Evolutionary conservation across 805 yeast species (phyloP).

Genomic region (Metschnikowia cubensis): DNA sequence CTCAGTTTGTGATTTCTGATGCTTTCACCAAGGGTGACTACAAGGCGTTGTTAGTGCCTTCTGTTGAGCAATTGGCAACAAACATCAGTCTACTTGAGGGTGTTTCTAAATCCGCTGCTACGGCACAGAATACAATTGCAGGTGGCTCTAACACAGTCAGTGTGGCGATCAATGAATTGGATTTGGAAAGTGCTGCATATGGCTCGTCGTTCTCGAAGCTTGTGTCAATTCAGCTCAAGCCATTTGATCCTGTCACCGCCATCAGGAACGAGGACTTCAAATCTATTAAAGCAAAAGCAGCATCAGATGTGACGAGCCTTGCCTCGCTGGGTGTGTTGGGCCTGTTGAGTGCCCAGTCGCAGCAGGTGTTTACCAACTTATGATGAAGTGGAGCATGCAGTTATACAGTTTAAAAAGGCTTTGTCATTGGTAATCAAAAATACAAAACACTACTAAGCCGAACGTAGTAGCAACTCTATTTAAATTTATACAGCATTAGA

Average conservation of each 20-base stretch:
- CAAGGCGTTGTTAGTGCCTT: constrained; percentile 22
- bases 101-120: constrained; percentile 18
- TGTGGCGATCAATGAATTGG: constrained; percentile 44
- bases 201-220: constrained; percentile 83
- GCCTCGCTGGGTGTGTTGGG: constrained; percentile 22
- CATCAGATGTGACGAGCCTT: constrained; percentile 26
- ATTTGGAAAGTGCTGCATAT: constrained; percentile 66
- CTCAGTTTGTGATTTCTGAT: constrained; percentile 36
- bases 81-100: constrained; percentile 29
- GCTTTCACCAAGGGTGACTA: constrained; percentile 21
- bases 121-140: constrained; percentile 16
- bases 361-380: constrained; percentile 8
- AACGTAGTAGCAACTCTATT: not conserved
- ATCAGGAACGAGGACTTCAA: constrained; percentile 37
- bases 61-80: constrained; percentile 30
- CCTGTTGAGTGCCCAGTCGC: constrained; percentile 24
- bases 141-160: constrained; percentile 19
- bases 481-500: constrained; percentile 2
- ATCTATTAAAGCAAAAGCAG: constrained; percentile 25
- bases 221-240: constrained; percentile 53
- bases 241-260: constrained; percentile 67
- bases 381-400: not conserved
- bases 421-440: not conserved
- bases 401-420: not conserved
- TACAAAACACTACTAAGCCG: not conserved